Base-by-base conservation (phyloP, 2,329 filamentous ascomycete genomes). In the Colletotrichum shisoi region DNA sequence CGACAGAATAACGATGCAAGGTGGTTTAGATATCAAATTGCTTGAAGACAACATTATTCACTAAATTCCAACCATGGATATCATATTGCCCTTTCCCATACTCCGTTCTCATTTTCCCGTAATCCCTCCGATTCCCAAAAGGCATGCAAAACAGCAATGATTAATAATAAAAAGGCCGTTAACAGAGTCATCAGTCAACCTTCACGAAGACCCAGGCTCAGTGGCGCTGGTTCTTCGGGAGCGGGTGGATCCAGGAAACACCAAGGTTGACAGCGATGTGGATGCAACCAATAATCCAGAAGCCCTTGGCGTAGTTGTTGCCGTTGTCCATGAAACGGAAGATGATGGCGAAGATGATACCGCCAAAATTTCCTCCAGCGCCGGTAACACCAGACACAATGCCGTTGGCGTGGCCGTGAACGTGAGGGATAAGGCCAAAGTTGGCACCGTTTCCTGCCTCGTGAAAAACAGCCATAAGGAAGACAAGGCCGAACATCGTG, bases 401-500 rank as follows among this genome's bases (percentile, higher is more conserved):
- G 15, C 92, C 93, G 77, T 96, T 97, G 68, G 92, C 91, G 68
- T 84, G 85, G 1, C 92, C 92, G 77, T 94, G 91, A 1, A 96
- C 90, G 75, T 97, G 94, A 3, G 93, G 93, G 27, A 97, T 90
- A 6, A 97, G 84, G 0, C 92, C 87, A 77, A 95, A 97, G 79
- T 92, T 95, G 46, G 92, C 89, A 0, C 94, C 94, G 75, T 97
- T 97, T 48, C 89, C 89, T 2, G 91, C 92, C 76, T 96, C 92
- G 49, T 93, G 79, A 80, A 96, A 96, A 75, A 96, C 84, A 1
- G 91, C 92, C 80, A 93, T 85, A 11, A 92, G 85, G 1, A 89
- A 89, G 9, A 96, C 81, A 6, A 97, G 86, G 1, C 91, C 92
- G 63, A 95, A 88, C 83, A 96, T 89, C 3, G 86, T 87, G 7